These are phyloP conservation scores for Lepidium sativum DNA, from an alignment of 345 rosid genomes.

Conservation along the genomic window DNA sequence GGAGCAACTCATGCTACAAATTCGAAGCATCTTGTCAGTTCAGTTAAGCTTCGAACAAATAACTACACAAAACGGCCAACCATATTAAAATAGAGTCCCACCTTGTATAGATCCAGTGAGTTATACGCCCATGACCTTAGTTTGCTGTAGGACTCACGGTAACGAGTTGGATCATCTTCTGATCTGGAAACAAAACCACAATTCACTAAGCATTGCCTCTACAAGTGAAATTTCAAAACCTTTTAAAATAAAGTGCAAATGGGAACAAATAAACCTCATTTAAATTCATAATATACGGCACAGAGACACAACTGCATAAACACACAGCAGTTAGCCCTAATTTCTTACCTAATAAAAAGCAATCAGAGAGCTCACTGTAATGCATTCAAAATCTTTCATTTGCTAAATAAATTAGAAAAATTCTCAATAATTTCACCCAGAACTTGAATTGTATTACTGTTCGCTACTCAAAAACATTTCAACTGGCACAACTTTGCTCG, in stretches of 20 bases:
- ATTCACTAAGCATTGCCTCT: neutral
- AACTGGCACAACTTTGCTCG: neutral
- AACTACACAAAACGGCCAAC: neutral
- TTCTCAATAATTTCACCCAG: neutral
- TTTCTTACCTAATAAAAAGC: neutral
- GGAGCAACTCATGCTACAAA: conserved; percentile 86
- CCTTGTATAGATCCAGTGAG: conserved; percentile 90
- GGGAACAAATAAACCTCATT: neutral
- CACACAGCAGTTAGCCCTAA: conserved; percentile 14
- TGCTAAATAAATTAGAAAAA: neutral
- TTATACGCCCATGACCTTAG: conserved; percentile 77
- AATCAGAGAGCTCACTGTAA: conserved; percentile 2
- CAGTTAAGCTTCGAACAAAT: neutral
- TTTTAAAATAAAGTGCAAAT: neutral
- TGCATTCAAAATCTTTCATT: neutral
- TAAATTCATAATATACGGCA: neutral
- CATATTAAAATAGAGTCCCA: neutral
- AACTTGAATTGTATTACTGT: neutral
- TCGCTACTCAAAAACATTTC: neutral
- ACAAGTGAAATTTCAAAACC: no score
- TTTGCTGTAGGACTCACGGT: conserved; percentile 67
- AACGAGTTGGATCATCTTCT: conserved; percentile 53
- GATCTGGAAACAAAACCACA: conserved; percentile 31
- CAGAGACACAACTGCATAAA: neutral
- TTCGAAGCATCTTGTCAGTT: conserved; percentile 10